Conservation (phyloP, 2,329 filamentous ascomycete genomes). For the Coniochaeta sp. region DNA sequence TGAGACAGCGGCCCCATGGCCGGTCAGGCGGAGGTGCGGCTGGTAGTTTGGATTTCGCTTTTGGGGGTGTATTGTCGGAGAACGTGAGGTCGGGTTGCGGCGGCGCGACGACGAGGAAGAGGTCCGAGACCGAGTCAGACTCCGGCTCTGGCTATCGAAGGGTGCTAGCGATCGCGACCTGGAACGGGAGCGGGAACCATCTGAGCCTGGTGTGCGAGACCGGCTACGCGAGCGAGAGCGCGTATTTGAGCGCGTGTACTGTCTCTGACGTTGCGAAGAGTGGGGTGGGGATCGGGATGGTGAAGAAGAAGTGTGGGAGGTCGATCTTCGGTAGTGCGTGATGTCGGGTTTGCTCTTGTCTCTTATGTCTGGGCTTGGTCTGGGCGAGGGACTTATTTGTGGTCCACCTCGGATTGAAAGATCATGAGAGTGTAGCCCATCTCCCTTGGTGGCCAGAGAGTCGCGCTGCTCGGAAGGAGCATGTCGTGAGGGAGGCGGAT, state of each 20-base stretch:
- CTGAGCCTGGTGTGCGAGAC: slow-evolving; percentile 11
- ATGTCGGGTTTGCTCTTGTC: slow-evolving; percentile 5
- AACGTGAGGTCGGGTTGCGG: slow-evolving; percentile 36
- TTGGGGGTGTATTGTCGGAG: neutral
- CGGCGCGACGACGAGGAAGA: slow-evolving; percentile 21
- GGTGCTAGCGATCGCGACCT: slow-evolving; percentile 26
- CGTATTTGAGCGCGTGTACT: slow-evolving; percentile 5
- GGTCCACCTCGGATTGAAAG: slow-evolving; percentile 18
- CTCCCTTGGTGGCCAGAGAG: slow-evolving; percentile 2
- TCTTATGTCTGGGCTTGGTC: slow-evolving; percentile 8
- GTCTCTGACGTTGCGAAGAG: slow-evolving; percentile 1
- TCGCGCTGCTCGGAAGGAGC: slow-evolving; percentile 18
- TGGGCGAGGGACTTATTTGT: slow-evolving; percentile 13
- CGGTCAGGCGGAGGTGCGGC: slow-evolving; percentile 62
- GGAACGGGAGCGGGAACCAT: slow-evolving; percentile 24
- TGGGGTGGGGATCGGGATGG: slow-evolving; percentile 11
- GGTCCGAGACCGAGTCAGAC: slow-evolving; percentile 22
- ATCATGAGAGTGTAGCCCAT: slow-evolving; percentile 8
- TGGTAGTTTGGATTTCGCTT: slow-evolving; percentile 52
- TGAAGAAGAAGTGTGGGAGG: slow-evolving; percentile 8
- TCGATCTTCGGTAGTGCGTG: slow-evolving; percentile 12
- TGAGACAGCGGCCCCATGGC: slow-evolving; percentile 73
- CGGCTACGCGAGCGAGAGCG: slow-evolving; percentile 18
- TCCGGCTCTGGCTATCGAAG: slow-evolving; percentile 16
- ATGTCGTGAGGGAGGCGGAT: slow-evolving; percentile 38